Percentiles rank a stretch among this genome's conserved stretches.
phyloP scores from a whole-genome alignment of 768 basidiomycete genomes.

The Leccinum aurantiacum region DNA sequence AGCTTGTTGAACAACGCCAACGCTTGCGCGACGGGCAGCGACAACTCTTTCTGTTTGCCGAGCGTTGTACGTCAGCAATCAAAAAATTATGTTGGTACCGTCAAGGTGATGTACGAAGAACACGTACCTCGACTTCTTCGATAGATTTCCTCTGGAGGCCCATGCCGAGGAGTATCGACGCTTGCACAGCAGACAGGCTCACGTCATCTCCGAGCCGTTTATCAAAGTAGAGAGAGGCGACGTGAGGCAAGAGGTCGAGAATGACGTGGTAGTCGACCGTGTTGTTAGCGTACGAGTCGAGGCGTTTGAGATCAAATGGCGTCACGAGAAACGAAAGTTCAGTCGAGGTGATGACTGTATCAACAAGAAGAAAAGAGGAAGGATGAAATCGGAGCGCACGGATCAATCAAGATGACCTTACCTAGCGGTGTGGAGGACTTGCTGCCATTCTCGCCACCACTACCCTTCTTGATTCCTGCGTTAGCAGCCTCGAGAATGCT shows the following conservation, averaged over 20 bases:
- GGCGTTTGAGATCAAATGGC: conserved; percentile 93
- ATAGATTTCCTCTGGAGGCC: conserved; percentile 88
- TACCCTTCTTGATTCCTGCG: conserved; percentile 47
- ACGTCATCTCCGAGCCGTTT: conserved; percentile 63
- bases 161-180: conserved; percentile 84
- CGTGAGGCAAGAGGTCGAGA: conserved; percentile 82
- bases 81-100: conserved; percentile 1
- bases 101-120: not conserved
- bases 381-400: not conserved
- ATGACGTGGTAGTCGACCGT: conserved; percentile 97
- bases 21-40: conserved; percentile 80
- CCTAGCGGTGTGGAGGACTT: conserved; percentile 21
- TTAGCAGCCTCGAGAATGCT: conserved; percentile 88
- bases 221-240: conserved; percentile 86
- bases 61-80: conserved; percentile 6
- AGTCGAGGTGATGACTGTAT: conserved; percentile 20
- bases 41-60: conserved; percentile 63
- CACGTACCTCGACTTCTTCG: conserved; percentile 81
- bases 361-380: not conserved
- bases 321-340: conserved; percentile 69
- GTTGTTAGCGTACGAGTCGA: conserved; percentile 94
- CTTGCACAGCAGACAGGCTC: conserved; percentile 83
- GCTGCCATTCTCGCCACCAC: conserved; percentile 37
- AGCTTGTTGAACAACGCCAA: conserved; percentile 92
- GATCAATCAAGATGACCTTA: conserved; percentile 9